Evolutionary conservation across 148 eudicot species (phyloP).

Genomic region (Spergularia marina): DNA sequence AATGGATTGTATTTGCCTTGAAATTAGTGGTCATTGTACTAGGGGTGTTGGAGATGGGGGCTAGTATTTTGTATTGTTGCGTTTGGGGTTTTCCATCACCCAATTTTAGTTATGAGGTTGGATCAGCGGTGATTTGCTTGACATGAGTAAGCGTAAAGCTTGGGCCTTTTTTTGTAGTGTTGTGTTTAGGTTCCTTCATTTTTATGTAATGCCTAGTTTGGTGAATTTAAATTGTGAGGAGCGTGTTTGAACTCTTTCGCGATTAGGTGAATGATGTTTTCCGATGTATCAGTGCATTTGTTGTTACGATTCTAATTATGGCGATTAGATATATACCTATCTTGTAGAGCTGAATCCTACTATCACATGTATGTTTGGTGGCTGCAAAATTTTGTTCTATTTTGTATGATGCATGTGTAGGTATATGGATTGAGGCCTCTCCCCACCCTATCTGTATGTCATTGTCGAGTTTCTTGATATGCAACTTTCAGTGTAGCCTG

Average conservation of each 20-base stretch:
- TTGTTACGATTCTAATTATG: constrained; percentile 6
- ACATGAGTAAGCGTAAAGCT: constrained; percentile 22
- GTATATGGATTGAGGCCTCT: constrained; percentile 2
- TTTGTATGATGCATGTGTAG: background rate
- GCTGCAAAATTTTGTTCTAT: background rate
- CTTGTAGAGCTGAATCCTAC: constrained; percentile 17
- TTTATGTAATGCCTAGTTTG: constrained; percentile 6
- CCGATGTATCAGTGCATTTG: constrained; percentile 15
- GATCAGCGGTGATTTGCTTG: constrained; percentile 15
- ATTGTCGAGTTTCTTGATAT: constrained; percentile 12
- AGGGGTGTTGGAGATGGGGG: constrained; percentile 4
- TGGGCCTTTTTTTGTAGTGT: background rate
- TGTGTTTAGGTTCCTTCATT: background rate
- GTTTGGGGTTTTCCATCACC: constrained; percentile 8
- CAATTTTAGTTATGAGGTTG: constrained; percentile 11
- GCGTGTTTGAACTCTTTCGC: background rate
- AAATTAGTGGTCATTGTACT: background rate
- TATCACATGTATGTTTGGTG: constrained; percentile 12
- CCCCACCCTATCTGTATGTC: constrained; percentile 9
- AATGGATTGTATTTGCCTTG: constrained; percentile 19
- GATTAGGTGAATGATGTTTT: constrained; percentile 25
- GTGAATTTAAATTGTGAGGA: background rate
- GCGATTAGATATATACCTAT: constrained; percentile 12
- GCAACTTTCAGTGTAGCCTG: constrained; percentile 8
- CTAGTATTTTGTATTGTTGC: constrained; percentile 16